Conservation (phyloP, 345 rosid species). For the Salix purpurea region DNA sequence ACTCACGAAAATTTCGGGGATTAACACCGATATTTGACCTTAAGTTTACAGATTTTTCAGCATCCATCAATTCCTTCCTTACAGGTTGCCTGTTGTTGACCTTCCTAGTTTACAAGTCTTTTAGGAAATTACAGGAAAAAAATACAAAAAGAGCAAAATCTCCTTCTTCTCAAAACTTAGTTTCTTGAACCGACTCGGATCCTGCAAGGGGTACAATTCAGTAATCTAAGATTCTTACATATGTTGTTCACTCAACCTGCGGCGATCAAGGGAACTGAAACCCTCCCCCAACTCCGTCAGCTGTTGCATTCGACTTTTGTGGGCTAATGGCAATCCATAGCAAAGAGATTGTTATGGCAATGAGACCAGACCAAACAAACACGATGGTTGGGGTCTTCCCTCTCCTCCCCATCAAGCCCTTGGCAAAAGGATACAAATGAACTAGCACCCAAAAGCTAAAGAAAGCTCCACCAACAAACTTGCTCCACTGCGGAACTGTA, state of each 20-base stretch:
- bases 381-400: conserved; percentile 91
- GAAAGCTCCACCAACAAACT: conserved; percentile 86
- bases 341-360: conserved; percentile 76
- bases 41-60: not conserved
- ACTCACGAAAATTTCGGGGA: not conserved
- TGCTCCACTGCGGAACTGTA: conserved; percentile 69
- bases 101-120: not conserved
- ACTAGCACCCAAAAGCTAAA: conserved; percentile 96
- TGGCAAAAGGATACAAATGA: conserved; percentile 89
- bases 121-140: not conserved
- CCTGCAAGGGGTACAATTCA: not conserved
- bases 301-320: conserved; percentile 16
- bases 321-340: conserved; percentile 78
- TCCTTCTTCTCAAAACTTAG: not conserved
- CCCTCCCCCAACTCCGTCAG: conserved; percentile 40
- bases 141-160: not conserved
- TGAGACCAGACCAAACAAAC: conserved; percentile 89
- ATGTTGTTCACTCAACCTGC: not conserved
- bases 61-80: not conserved
- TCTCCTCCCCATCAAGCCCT: conserved; percentile 93
- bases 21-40: not conserved
- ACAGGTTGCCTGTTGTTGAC: not conserved
- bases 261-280: conserved; percentile 57
- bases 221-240: not conserved
- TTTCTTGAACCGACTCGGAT: not conserved